Evolutionary conservation across 495 filamentous ascomycete species (phyloP).

Genomic region (Pyrenula massariospora): DNA sequence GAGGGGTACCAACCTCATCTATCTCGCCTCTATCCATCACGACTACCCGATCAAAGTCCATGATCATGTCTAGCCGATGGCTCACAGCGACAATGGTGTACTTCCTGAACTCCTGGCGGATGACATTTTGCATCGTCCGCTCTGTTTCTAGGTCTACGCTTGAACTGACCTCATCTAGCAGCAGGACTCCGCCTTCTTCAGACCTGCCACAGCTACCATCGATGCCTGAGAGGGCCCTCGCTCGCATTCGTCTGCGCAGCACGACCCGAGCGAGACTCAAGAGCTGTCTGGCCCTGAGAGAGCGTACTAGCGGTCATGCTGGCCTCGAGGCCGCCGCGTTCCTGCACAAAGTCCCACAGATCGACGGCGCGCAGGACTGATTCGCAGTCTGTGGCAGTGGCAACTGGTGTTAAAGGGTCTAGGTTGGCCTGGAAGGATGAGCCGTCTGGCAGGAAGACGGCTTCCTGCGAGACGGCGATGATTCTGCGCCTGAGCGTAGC

Average conservation of each 20-base stretch:
- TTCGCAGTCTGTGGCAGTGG: constrained; percentile 55
- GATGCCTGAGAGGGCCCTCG: neutral
- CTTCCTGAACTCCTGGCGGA: constrained; percentile 25
- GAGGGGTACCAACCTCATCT: constrained; percentile 28
- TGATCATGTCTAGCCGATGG: constrained; percentile 32
- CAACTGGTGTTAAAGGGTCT: constrained; percentile 60
- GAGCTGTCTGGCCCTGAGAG: constrained; percentile 42
- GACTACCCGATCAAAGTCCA: constrained; percentile 33
- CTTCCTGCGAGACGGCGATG: constrained; percentile 31
- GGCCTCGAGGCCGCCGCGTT: constrained; percentile 16
- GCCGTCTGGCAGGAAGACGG: constrained; percentile 20
- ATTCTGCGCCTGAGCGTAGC: constrained; percentile 16
- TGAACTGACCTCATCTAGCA: constrained; percentile 42
- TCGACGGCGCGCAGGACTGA: constrained; percentile 8
- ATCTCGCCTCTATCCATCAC: constrained; percentile 27
- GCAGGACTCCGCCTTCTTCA: constrained; percentile 19
- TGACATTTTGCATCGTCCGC: constrained; percentile 28
- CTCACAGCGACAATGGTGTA: constrained; percentile 37
- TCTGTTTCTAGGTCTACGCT: constrained; percentile 35
- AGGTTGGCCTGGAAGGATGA: constrained; percentile 49
- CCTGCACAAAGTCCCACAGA: neutral
- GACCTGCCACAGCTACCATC: neutral
- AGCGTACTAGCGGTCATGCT: constrained; percentile 23
- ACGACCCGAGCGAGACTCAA: constrained; percentile 41
- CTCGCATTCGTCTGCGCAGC: constrained; percentile 14